phyloP scores from a whole-genome alignment of 306 rosid genomes.

The Gastrolobium villosum region DNA sequence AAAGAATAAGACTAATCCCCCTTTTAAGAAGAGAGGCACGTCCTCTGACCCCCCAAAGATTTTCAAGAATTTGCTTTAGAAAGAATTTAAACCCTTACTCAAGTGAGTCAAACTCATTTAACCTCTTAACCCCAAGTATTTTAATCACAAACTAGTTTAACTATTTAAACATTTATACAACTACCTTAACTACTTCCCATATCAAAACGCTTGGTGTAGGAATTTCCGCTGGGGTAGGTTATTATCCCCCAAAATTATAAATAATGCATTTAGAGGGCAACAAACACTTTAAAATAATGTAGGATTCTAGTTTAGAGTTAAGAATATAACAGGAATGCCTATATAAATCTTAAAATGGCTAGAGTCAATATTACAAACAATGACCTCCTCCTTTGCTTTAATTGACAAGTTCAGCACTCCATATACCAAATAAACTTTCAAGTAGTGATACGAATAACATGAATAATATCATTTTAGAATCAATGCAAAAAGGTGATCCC shows the following conservation, averaged over 20 bases:
- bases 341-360: conserved; percentile 25
- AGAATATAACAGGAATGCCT: conserved; percentile 18
- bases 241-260: conserved; percentile 21
- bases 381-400: conserved; percentile 7
- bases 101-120: no score
- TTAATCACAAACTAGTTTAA: no score
- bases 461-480: conserved; percentile 51
- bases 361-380: conserved; percentile 37
- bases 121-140: no score
- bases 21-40: no score
- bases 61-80: no score
- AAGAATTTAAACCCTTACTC: no score
- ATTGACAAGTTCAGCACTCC: conserved; percentile 37
- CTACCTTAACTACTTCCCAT: neutral
- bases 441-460: conserved; percentile 50
- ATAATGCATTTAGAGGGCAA: neutral
- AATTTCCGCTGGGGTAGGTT: neutral
- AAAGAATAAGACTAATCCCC: no score
- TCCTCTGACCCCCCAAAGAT: no score
- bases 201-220: neutral
- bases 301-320: conserved; percentile 32
- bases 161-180: neutral
- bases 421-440: conserved; percentile 51
- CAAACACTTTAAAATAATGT: neutral
- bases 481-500: conserved; percentile 50